phyloP scores from a whole-genome alignment of 1,284 basidiomycete genomes.

The Ceratobasidium sp. region DNA sequence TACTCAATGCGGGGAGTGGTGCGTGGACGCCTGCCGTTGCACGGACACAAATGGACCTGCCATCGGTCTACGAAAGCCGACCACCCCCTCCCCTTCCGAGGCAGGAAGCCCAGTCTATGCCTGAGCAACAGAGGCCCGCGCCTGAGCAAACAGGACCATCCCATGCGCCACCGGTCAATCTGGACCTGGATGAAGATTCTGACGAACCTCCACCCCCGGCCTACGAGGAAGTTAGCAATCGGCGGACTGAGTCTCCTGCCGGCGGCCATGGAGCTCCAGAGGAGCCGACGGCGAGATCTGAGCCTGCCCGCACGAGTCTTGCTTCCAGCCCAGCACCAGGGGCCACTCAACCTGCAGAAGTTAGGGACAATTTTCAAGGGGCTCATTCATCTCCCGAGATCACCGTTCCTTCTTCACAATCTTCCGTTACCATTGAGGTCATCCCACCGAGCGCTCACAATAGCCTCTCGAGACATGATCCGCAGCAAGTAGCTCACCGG shows the following conservation, averaged over 20 bases:
- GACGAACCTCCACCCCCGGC: slow-evolving; percentile 36
- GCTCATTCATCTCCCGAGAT: background rate
- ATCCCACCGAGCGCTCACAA: slow-evolving; percentile 24
- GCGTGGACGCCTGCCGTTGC: slow-evolving; percentile 22
- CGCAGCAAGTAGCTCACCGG: background rate
- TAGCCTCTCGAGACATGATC: slow-evolving; percentile 1
- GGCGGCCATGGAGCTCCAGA: background rate
- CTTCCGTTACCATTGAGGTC: slow-evolving; percentile 13
- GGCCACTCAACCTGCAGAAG: background rate
- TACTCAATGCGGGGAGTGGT: slow-evolving; percentile 13
- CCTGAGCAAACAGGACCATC: background rate
- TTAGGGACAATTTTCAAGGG: background rate
- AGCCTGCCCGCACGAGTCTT: background rate
- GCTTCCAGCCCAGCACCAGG: slow-evolving; percentile 6
- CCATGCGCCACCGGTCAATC: background rate
- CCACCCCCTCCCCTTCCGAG: slow-evolving; percentile 21
- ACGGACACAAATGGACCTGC: background rate
- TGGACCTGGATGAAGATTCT: background rate
- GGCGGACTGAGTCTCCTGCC: background rate
- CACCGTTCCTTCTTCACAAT: background rate
- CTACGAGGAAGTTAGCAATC: slow-evolving; percentile 34
- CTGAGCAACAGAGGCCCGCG: background rate
- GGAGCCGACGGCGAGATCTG: background rate
- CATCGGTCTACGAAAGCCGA: background rate
- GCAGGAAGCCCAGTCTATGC: background rate